Conservation (phyloP, 2,329 filamentous ascomycete species). For the Talaromyces sp. region DNA sequence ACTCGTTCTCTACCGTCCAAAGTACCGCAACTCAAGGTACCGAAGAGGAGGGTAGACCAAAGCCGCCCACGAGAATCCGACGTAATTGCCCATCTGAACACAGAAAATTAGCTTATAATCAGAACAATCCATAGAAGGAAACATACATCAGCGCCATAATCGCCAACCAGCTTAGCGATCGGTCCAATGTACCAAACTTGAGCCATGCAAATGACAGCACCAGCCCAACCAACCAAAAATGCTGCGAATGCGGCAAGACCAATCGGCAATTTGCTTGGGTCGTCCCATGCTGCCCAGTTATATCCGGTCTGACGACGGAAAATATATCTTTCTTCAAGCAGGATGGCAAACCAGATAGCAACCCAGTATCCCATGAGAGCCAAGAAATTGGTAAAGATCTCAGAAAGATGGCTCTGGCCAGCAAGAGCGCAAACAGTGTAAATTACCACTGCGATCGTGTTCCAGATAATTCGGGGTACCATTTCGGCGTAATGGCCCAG, state of each 20-base stretch:
- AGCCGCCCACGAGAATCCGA: slow-evolving; percentile 60
- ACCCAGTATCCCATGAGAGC: slow-evolving; percentile 72
- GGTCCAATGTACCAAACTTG: slow-evolving; percentile 70
- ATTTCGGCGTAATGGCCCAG: slow-evolving; percentile 58
- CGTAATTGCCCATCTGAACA: slow-evolving; percentile 56
- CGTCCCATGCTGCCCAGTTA: slow-evolving; percentile 63
- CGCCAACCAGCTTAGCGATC: slow-evolving; percentile 57
- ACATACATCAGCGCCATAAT: slow-evolving; percentile 58
- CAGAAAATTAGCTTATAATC: slow-evolving; percentile 25
- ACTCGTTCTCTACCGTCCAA: slow-evolving; percentile 44
- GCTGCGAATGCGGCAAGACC: slow-evolving; percentile 61
- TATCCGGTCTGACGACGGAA: slow-evolving; percentile 56
- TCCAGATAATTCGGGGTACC: slow-evolving; percentile 65
- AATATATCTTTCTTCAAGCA: slow-evolving; percentile 59
- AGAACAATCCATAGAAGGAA: slow-evolving; percentile 20
- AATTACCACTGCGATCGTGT: slow-evolving; percentile 60
- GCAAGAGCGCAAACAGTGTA: slow-evolving; percentile 65
- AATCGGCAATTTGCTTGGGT: slow-evolving; percentile 58
- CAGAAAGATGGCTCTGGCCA: slow-evolving; percentile 59
- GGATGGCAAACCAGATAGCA: slow-evolving; percentile 63
- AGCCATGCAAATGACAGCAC: slow-evolving; percentile 65
- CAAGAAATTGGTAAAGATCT: slow-evolving; percentile 68
- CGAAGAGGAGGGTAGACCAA: slow-evolving; percentile 57
- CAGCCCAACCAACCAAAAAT: slow-evolving; percentile 65
- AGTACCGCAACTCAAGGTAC: slow-evolving; percentile 51